These are phyloP conservation scores for Saccharum officinarum DNA, from an alignment of 176 grass and related monocot species.

Conservation along the genomic window DNA sequence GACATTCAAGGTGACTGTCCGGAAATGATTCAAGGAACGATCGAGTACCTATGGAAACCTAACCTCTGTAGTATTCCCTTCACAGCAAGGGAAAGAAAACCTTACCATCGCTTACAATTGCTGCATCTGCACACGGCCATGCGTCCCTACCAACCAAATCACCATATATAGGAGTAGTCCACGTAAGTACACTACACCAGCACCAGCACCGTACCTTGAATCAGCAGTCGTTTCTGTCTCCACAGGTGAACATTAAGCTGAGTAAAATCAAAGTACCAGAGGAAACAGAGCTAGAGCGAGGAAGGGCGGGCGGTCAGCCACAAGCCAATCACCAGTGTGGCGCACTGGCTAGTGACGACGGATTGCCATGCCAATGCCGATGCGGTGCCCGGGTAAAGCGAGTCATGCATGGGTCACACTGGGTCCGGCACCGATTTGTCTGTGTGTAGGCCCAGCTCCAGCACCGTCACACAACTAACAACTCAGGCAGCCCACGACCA, in stretches of 20 bases:
- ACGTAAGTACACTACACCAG: no score
- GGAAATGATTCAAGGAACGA: background rate
- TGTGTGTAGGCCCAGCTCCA: background rate
- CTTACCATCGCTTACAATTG: background rate
- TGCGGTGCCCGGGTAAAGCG: constrained; percentile 4
- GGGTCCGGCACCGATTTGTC: background rate
- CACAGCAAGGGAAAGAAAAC: background rate
- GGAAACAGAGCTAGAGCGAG: no score
- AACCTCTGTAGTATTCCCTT: background rate
- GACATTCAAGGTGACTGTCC: background rate
- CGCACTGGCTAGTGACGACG: background rate
- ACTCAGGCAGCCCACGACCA: background rate
- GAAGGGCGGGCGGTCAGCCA: no score
- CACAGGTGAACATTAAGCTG: no score
- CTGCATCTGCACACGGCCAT: background rate
- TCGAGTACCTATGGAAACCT: background rate
- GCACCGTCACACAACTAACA: background rate
- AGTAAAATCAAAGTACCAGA: no score
- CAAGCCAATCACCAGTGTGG: background rate
- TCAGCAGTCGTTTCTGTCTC: no score
- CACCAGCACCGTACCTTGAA: no score
- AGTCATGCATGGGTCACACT: background rate
- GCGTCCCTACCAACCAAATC: no score
- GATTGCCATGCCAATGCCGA: background rate
- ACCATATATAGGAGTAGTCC: no score